A percentile compares a stretch with the other conserved stretches of the same genome.
Evolutionary conservation across 164 flowering plant species (phyloP).

Genomic region (Aristolochia contorta): DNA sequence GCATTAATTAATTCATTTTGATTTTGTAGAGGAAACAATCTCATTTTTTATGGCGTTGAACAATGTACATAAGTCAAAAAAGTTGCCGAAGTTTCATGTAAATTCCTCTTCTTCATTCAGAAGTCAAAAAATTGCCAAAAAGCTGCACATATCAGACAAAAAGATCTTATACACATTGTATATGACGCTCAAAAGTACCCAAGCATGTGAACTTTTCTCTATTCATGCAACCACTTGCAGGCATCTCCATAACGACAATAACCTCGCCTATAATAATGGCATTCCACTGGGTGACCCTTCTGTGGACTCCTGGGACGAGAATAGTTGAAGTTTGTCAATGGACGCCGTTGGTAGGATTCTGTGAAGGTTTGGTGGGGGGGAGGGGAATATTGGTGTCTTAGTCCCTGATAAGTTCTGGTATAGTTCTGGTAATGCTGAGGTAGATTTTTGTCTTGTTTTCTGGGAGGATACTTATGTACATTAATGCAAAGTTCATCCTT

Average conservation of each 20-base stretch:
- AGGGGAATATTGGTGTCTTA: neutral
- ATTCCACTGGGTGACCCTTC: conserved; percentile 13
- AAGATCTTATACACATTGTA: no score
- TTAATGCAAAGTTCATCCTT: no score
- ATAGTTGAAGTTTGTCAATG: conserved; percentile 15
- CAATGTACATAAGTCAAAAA: no score
- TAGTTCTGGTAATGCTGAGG: neutral
- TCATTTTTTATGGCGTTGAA: no score
- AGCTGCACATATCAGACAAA: no score
- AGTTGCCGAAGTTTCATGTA: no score
- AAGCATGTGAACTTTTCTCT: neutral
- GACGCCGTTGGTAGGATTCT: conserved; percentile 8
- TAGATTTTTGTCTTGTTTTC: neutral
- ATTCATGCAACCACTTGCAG: conserved; percentile 55
- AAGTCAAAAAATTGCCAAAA: no score
- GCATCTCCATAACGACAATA: conserved; percentile 51
- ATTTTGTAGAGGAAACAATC: no score
- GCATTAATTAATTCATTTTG: no score
- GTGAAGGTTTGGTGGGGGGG: no score
- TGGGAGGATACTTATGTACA: neutral
- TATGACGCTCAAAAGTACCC: no score
- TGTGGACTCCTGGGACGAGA: conserved; percentile 5
- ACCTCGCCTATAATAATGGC: conserved; percentile 40
- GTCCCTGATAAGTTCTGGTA: conserved; percentile 2
- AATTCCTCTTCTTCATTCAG: no score